Percentiles rank a stretch among this genome's conserved stretches.
phyloP scores from a whole-genome alignment of 2,329 filamentous ascomycete species.

The Rugonectria rugulosa region DNA sequence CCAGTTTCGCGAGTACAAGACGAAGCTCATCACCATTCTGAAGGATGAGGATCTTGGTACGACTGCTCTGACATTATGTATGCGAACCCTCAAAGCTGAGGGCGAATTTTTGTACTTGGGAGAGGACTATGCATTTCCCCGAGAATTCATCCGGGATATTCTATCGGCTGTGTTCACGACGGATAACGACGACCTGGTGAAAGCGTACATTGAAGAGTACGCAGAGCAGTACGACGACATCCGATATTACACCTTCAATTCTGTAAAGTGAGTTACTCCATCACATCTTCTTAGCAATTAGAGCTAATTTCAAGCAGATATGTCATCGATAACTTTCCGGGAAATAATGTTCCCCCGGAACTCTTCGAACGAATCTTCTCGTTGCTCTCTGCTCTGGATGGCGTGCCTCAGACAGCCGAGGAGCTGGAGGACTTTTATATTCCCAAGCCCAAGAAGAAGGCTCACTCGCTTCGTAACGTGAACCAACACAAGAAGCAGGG shows the following conservation, averaged over 20 bases:
- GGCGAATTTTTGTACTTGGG: constrained; percentile 67
- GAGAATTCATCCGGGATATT: constrained; percentile 69
- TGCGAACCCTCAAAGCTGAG: constrained; percentile 86
- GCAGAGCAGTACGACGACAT: constrained; percentile 84
- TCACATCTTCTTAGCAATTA: neutral
- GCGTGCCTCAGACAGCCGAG: constrained; percentile 71
- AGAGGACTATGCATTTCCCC: constrained; percentile 74
- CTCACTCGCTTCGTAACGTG: constrained; percentile 70
- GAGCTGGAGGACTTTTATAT: constrained; percentile 76
- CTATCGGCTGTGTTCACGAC: constrained; percentile 68
- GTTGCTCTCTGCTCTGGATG: constrained; percentile 72
- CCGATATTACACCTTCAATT: constrained; percentile 80
- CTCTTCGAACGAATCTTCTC: constrained; percentile 66
- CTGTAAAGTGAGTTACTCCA: constrained; percentile 69
- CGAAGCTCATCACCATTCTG: constrained; percentile 68
- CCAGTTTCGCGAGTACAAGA: constrained; percentile 75
- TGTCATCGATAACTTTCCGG: constrained; percentile 34
- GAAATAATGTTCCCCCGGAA: constrained; percentile 28
- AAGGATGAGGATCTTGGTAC: constrained; percentile 68
- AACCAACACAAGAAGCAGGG: constrained; percentile 79
- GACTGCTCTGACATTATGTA: constrained; percentile 78
- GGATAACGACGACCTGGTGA: constrained; percentile 65
- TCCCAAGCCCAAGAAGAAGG: constrained; percentile 69
- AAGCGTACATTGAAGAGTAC: constrained; percentile 80
- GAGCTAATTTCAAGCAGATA: too few relatives aligned